Evolutionary conservation across 495 filamentous ascomycete genomes (phyloP).

Genomic region (Neurospora sublineolata): DNA sequence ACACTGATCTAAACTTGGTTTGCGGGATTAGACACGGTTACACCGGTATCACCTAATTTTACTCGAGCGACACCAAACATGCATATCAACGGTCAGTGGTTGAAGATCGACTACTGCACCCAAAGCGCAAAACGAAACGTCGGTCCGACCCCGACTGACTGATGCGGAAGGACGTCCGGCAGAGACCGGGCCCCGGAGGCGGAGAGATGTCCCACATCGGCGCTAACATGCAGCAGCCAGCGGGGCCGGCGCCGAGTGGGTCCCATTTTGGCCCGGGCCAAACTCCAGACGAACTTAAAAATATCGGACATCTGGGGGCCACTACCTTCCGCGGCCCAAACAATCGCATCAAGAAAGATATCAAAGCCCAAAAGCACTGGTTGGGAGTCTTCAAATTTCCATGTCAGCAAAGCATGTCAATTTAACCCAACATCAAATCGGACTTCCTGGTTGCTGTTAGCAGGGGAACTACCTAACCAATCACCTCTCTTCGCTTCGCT

Average conservation of each 20-base stretch:
- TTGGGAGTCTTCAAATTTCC: not conserved
- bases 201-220: not conserved
- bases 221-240: not conserved
- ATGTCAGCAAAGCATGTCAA: not conserved
- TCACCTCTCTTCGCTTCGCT: not conserved
- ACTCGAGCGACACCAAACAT: not conserved
- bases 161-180: not conserved
- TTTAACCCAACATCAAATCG: not conserved
- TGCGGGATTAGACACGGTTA: not conserved
- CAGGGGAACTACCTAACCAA: not conserved
- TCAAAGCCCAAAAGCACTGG: not conserved
- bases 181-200: not conserved
- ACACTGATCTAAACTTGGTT: not conserved
- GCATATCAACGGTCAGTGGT: not conserved
- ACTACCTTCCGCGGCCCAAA: not conserved
- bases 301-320: not conserved
- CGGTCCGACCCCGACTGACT: not conserved
- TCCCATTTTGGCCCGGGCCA: not conserved
- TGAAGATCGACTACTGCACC: not conserved
- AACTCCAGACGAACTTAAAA: not conserved
- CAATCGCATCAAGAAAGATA: not conserved
- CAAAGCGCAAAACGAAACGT: not conserved
- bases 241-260: not conserved
- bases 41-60: not conserved
- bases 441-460: no score